Evolutionary conservation across 2,329 filamentous ascomycete species (phyloP).

Genomic region (Teratosphaeria destructans): DNA sequence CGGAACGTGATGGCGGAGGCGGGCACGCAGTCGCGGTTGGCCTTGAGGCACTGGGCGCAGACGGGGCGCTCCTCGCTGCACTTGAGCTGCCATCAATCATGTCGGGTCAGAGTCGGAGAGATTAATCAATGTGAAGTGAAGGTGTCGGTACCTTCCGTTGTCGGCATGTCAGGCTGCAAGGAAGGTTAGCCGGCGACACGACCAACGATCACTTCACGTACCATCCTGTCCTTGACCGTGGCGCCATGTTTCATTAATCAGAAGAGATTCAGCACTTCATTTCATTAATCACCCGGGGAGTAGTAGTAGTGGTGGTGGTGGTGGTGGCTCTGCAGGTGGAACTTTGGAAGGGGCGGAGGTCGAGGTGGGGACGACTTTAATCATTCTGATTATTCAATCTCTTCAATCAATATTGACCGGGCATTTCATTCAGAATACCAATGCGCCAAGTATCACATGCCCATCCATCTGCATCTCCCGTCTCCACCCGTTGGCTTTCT

Average conservation of each 20-base stretch:
- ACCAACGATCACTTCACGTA: constrained; percentile 9
- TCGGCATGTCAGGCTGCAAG: constrained; percentile 23
- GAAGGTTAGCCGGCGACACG: constrained; percentile 17
- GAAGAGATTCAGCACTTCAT: neutral
- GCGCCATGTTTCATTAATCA: constrained; percentile 11
- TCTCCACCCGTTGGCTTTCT: neutral
- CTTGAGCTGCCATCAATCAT: constrained; percentile 40
- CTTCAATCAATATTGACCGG: too few species aligned
- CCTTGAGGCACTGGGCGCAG: constrained; percentile 52
- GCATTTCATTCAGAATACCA: too few species aligned
- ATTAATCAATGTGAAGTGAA: too few species aligned
- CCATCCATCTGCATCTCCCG: too few species aligned
- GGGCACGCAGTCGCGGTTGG: constrained; percentile 48
- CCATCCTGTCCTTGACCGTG: constrained; percentile 26
- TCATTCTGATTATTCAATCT: too few species aligned
- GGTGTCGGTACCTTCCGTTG: constrained; percentile 19
- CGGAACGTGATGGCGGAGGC: constrained; percentile 56
- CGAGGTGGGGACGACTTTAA: too few species aligned
- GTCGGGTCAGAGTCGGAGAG: neutral
- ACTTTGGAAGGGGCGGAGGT: too few species aligned
- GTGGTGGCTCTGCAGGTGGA: too few species aligned
- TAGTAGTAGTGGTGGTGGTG: too few species aligned
- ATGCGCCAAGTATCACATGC: neutral
- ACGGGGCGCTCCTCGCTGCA: constrained; percentile 53
- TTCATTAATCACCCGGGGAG: too few species aligned